Percentiles rank a stretch among this genome's conserved stretches.
These are phyloP conservation scores for Plantago elongata DNA, from an alignment of 257 asterid species.

Conservation along the genomic window DNA sequence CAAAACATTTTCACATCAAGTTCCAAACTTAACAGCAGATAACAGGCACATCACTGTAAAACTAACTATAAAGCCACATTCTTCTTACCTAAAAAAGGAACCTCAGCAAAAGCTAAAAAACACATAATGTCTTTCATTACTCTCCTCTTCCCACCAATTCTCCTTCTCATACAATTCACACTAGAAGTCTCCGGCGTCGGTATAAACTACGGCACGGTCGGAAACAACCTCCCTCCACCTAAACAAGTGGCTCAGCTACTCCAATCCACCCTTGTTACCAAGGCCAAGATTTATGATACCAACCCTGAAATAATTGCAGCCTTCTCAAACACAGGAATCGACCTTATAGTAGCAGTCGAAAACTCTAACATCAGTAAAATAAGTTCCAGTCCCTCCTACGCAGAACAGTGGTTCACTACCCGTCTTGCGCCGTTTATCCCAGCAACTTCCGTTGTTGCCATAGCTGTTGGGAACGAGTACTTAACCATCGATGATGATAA, in stretches of 20 bases:
- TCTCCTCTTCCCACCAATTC: conserved; percentile 18
- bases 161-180: conserved; percentile 17
- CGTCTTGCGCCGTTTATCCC: conserved; percentile 54
- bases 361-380: conserved; percentile 42
- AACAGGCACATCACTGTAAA: neutral
- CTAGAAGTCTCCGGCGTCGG: conserved; percentile 36
- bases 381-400: conserved; percentile 34
- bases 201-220: conserved; percentile 63
- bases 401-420: conserved; percentile 44
- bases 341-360: conserved; percentile 52
- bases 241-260: conserved; percentile 57
- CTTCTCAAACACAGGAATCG: conserved; percentile 61
- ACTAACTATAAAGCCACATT: neutral
- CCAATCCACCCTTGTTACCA: conserved; percentile 50
- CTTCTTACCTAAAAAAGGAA: neutral
- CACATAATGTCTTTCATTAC: conserved; percentile 20
- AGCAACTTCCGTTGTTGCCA: conserved; percentile 47
- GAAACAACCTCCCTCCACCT: conserved; percentile 64
- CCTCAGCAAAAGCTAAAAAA: neutral
- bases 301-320: conserved; percentile 58
- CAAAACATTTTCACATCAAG: neutral
- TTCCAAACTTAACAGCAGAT: conserved; percentile 1
- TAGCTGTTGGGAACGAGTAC: conserved; percentile 65
- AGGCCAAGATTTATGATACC: conserved; percentile 60
- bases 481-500: conserved; percentile 38